A percentile compares a stretch with the other conserved stretches of the same genome.
Evolutionary conservation across 768 basidiomycete genomes (phyloP).

Genomic region (Leccinum subtestaceum): DNA sequence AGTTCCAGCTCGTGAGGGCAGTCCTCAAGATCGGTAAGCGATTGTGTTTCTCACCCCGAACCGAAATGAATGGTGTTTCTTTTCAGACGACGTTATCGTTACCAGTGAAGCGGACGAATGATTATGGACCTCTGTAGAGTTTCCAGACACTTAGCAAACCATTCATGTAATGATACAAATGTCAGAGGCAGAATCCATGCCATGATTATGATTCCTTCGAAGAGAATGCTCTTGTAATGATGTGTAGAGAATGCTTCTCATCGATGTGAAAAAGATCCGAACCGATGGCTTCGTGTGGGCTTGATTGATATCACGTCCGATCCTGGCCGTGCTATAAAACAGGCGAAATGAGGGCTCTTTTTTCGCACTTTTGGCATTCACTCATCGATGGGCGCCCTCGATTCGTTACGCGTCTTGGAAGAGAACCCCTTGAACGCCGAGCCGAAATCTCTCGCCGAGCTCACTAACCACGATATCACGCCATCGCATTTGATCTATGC

Average conservation of each 20-base stretch:
- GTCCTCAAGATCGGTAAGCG: conserved; percentile 82
- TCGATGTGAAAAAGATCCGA: neutral
- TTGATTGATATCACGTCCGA: neutral
- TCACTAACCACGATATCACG: conserved; percentile 43
- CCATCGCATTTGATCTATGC: conserved; percentile 66
- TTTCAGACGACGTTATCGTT: conserved; percentile 72
- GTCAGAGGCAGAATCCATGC: neutral
- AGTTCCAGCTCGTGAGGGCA: conserved; percentile 68
- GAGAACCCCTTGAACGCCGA: conserved; percentile 69
- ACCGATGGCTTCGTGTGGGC: neutral
- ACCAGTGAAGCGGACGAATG: conserved; percentile 70
- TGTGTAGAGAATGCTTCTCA: neutral
- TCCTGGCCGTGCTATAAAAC: neutral
- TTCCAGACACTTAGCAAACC: conserved; percentile 19
- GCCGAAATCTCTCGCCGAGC: conserved; percentile 57
- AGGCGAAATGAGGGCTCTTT: neutral
- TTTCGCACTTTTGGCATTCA: neutral
- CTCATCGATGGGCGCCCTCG: conserved; percentile 19
- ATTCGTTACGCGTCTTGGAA: conserved; percentile 19
- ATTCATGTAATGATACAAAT: conserved; percentile 25
- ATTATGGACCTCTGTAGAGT: conserved; percentile 23
- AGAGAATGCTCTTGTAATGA: neutral
- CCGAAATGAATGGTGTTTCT: conserved; percentile 6
- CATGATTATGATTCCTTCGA: neutral
- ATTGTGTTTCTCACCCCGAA: neutral